Conservation (phyloP, 2,329 filamentous ascomycete genomes). For the Phialemoniopsis sp. region DNA sequence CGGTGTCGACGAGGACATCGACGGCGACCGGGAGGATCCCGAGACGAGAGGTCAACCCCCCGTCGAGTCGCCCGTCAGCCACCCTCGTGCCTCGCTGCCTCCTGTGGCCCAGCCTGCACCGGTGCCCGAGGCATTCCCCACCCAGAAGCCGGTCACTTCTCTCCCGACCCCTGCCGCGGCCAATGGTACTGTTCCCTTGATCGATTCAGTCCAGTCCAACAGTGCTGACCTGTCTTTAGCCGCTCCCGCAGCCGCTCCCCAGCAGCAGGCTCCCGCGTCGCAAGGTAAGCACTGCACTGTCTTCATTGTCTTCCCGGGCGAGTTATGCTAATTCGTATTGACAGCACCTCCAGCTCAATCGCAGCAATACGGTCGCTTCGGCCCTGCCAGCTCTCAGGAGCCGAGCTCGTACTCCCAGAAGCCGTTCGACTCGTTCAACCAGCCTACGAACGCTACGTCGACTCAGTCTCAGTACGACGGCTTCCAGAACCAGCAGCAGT, state of each 20-base stretch:
- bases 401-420: slow-evolving; percentile 64
- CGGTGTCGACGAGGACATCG: slow-evolving; percentile 80
- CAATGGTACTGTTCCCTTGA: slow-evolving; percentile 20
- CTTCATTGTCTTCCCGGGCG: slow-evolving; percentile 21
- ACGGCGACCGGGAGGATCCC: slow-evolving; percentile 90
- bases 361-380: slow-evolving; percentile 67
- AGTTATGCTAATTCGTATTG: slow-evolving; percentile 16
- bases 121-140: slow-evolving; percentile 49
- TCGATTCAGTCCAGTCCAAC: neutral
- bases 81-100: slow-evolving; percentile 82
- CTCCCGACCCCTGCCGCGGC: slow-evolving; percentile 37
- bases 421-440: slow-evolving; percentile 78
- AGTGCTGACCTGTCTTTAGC: slow-evolving; percentile 14
- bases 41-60: slow-evolving; percentile 93
- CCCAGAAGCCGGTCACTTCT: slow-evolving; percentile 49
- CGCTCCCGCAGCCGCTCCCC: slow-evolving; percentile 16
- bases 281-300: slow-evolving; percentile 29
- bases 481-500: slow-evolving; percentile 54
- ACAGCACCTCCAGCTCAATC: slow-evolving; percentile 50
- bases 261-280: slow-evolving; percentile 25
- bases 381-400: slow-evolving; percentile 58
- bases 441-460: slow-evolving; percentile 35
- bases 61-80: slow-evolving; percentile 83
- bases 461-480: slow-evolving; percentile 56
- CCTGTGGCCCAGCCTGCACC: slow-evolving; percentile 57